These are phyloP conservation scores for Cruciata laevipes DNA, from an alignment of 257 asterid genomes.

Conservation along the genomic window DNA sequence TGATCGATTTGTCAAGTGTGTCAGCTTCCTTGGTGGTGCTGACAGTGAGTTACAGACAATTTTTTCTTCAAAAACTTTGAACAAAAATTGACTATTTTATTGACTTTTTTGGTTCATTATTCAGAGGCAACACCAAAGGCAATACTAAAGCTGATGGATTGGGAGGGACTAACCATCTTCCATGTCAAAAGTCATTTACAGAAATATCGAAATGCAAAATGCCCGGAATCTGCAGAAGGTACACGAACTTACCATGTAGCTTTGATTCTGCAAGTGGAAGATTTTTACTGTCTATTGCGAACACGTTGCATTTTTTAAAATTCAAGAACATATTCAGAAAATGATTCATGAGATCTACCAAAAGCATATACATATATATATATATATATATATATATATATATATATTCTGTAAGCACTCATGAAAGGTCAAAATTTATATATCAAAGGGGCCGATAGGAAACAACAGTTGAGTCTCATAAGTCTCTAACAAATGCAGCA, in stretches of 20 bases:
- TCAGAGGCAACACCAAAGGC: slow-evolving; percentile 95
- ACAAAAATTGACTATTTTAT: not conserved
- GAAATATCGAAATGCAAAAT: slow-evolving; percentile 82
- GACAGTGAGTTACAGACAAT: slow-evolving; percentile 55
- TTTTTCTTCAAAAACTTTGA: not conserved
- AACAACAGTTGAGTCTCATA: not conserved
- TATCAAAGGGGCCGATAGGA: not conserved
- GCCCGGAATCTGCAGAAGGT: slow-evolving; percentile 67
- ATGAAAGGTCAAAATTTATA: not conserved
- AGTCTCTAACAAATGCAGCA: not conserved
- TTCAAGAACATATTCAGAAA: not conserved
- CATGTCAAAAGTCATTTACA: slow-evolving; percentile 97
- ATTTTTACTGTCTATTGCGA: not conserved
- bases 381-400: no score
- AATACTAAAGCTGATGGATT: slow-evolving; percentile 73
- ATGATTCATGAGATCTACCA: not conserved
- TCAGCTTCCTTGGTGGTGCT: slow-evolving; percentile 76
- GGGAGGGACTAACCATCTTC: slow-evolving; percentile 75
- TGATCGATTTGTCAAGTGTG: slow-evolving; percentile 71
- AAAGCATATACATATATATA: no score
- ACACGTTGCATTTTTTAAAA: not conserved
- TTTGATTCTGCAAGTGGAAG: not conserved
- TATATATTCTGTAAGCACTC: not conserved
- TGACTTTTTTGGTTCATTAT: slow-evolving; percentile 11
- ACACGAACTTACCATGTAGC: slow-evolving; percentile 4